Base-by-base conservation (phyloP, 371 early-diverging fungal genomes). In the Apophysomyces variabilis region DNA sequence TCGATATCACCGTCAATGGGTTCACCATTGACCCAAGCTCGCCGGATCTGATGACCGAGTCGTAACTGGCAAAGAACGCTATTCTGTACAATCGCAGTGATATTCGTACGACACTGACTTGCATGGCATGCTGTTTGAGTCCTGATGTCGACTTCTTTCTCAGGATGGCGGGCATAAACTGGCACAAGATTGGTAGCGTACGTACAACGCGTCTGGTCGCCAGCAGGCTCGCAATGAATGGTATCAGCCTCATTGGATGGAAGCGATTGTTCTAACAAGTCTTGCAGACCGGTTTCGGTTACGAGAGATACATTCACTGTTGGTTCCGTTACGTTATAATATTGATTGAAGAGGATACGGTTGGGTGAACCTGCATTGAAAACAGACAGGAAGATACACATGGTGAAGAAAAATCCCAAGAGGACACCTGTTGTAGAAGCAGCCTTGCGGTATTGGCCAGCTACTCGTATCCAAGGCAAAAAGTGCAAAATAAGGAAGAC, bases 291-390 rank as follows among this genome's bases (percentile, higher is more conserved):
- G 1, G 65, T 63, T 8, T 66, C 74, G 7, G 72, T 68, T 6
- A 64, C 43, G 16, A 83, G 43, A 5, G 66, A 61, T 2, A 80
- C 75, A 1, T 75, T 77, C 7, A 78, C 43, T 6, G 69, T 21
- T 6, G 64, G 41, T 6, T 66, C 57, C 11, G 72, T 76, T n/a
- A 60, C 65, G 46, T 75, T 75, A 59, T 79, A 75, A 2, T 73
- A 69, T 66, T 77, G 75, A 9, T 37, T 65, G 54, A 76, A 79
- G 1, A 79, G 5, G 13, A 79, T 58, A 58, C 79, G 79, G 68
- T 80, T 79, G 35, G 84, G 84, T 35, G 79, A 79, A 13, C 43
- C 43, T 3, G 64, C 66, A 61, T 80, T 79, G 70, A 58, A 70
- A 5, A 65, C 59, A 12, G 58, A 54, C 13, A 60, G 32, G 38